These are phyloP conservation scores for Paracamarosporium sp. DNA, from an alignment of 2,329 filamentous ascomycete genomes.

Conservation along the genomic window DNA sequence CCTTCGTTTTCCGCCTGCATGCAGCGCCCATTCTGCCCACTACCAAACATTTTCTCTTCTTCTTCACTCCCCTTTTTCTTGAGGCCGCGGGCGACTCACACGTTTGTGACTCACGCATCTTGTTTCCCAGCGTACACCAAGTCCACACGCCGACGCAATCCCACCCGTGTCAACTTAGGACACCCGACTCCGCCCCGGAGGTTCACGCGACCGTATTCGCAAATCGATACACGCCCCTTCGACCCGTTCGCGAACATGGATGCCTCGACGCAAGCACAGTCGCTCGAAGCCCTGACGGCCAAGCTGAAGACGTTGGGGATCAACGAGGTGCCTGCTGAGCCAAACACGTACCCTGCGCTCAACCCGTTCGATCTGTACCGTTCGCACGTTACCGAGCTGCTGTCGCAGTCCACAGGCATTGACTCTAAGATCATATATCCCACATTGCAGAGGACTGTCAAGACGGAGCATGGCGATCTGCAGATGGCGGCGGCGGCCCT, in stretches of 20 bases:
- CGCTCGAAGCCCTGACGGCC: constrained; percentile 46
- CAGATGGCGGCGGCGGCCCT: constrained; percentile 81
- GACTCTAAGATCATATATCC: constrained; percentile 75
- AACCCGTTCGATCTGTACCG: constrained; percentile 85
- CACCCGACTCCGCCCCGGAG: background rate
- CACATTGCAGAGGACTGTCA: constrained; percentile 77
- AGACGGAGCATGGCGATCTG: constrained; percentile 83
- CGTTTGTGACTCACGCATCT: constrained; percentile 36
- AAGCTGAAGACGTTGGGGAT: constrained; percentile 47
- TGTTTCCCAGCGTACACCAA: background rate
- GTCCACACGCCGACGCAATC: constrained; percentile 10
- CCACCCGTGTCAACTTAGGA: background rate
- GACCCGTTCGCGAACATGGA: constrained; percentile 31
- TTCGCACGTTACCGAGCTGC: constrained; percentile 73
- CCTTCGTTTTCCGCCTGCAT: constrained; percentile 13
- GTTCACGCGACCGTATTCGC: constrained; percentile 18
- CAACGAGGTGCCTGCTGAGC: constrained; percentile 45
- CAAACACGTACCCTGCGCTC: constrained; percentile 64
- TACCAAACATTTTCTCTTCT: constrained; percentile 30
- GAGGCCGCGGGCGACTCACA: constrained; percentile 45
- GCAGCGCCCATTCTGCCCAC: constrained; percentile 4
- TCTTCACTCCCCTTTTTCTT: constrained; percentile 25
- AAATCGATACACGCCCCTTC: constrained; percentile 25
- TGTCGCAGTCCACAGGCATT: constrained; percentile 73
- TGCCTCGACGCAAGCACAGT: constrained; percentile 25